phyloP scores from a whole-genome alignment of 305 asterid species.

The Fraxinus latifolia region DNA sequence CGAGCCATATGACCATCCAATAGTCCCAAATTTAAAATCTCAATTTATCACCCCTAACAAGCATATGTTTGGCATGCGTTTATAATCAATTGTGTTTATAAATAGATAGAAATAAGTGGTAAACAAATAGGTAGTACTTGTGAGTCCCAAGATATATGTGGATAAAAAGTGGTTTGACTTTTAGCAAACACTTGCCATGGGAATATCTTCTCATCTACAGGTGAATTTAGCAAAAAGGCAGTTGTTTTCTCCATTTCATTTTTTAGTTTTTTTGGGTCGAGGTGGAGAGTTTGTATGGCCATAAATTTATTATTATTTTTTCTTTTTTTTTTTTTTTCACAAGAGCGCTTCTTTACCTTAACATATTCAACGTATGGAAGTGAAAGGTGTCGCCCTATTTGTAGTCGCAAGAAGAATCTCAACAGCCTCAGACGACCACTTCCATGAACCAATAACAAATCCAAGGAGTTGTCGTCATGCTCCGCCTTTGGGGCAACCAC shows the following conservation, averaged over 20 bases:
- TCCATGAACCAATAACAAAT: slow-evolving; percentile 80
- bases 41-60: not conserved
- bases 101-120: not conserved
- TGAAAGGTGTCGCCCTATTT: slow-evolving; percentile 74
- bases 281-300: not conserved
- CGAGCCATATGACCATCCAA: not conserved
- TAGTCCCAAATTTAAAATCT: not conserved
- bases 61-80: not conserved
- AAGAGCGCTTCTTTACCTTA: slow-evolving; percentile 52
- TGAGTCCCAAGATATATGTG: not conserved
- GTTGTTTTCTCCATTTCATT: not conserved
- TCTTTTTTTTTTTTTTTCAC: not conserved
- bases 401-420: slow-evolving; percentile 75
- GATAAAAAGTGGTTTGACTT: not conserved
- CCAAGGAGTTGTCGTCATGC: slow-evolving; percentile 79
- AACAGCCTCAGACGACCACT: slow-evolving; percentile 76
- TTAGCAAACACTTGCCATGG: not conserved
- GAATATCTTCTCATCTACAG: not conserved
- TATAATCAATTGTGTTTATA: not conserved
- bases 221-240: not conserved
- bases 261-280: not conserved
- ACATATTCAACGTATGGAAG: slow-evolving; percentile 88
- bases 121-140: not conserved
- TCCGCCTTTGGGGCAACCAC: slow-evolving; percentile 96
- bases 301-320: not conserved